phyloP scores from a whole-genome alignment of 129 eudicot genomes.

The Helichrysum umbraculigerum region DNA sequence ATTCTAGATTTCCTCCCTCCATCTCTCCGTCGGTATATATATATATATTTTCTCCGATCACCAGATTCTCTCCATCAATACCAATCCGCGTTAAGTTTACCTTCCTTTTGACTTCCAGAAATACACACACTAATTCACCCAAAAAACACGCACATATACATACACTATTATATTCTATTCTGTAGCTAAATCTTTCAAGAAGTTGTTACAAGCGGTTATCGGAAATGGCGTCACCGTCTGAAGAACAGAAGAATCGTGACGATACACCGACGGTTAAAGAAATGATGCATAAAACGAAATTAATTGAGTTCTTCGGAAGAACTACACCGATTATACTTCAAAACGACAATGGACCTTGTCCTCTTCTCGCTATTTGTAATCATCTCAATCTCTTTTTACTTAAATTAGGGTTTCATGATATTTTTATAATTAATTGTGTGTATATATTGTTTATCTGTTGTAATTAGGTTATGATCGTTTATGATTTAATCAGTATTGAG shows the following conservation, averaged over 20 bases:
- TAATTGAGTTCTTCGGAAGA: constrained; percentile 68
- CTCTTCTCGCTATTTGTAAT: constrained; percentile 92
- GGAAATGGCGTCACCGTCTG: constrained; percentile 44
- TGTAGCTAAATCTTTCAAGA: neutral
- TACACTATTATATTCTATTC: neutral
- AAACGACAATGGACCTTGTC: constrained; percentile 98
- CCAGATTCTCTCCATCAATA: constrained; percentile 34
- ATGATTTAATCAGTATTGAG: constrained; percentile 7
- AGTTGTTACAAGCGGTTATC: constrained; percentile 13
- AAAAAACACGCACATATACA: constrained; percentile 28
- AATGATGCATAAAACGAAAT: constrained; percentile 71
- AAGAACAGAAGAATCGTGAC: constrained; percentile 33
- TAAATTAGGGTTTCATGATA: constrained; percentile 37
- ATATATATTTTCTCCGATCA: constrained; percentile 31
- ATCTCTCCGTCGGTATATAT: constrained; percentile 23
- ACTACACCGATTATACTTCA: constrained; percentile 80
- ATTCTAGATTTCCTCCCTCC: constrained; percentile 35
- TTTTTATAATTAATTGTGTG: constrained; percentile 1
- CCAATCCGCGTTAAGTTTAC: constrained; percentile 28
- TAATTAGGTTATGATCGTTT: constrained; percentile 20
- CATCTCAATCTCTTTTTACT: neutral
- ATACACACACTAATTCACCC: constrained; percentile 14
- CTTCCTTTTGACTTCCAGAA: constrained; percentile 22
- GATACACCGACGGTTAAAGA: constrained; percentile 32
- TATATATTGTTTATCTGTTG: neutral